Percentiles rank a stretch among this genome's conserved stretches.
phyloP scores from a whole-genome alignment of 495 filamentous ascomycete genomes.

The Penicillium turbatum region DNA sequence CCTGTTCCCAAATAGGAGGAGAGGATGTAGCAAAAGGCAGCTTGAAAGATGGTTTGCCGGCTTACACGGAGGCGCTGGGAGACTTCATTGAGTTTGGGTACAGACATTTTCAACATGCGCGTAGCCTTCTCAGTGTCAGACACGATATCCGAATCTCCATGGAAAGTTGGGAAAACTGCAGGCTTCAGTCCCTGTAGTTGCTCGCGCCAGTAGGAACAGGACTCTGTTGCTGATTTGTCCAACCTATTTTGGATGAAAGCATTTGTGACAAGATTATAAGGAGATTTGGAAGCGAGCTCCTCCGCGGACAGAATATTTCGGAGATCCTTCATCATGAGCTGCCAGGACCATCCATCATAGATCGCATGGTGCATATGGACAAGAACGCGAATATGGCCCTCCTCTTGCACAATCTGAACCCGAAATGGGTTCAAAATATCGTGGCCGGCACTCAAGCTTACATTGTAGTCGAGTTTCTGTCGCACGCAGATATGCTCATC shows the following conservation, averaged over 20 bases:
- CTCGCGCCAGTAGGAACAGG: conserved; percentile 61
- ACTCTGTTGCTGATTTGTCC: conserved; percentile 39
- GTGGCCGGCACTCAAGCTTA: conserved; percentile 23
- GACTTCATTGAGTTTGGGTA: conserved; percentile 27
- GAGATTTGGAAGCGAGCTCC: conserved; percentile 19
- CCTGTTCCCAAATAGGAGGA: conserved; percentile 51
- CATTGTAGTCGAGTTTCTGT: conserved; percentile 25
- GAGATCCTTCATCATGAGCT: conserved; percentile 64
- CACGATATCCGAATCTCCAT: conserved; percentile 11
- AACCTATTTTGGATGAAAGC: conserved; percentile 33
- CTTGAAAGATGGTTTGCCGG: conserved; percentile 62
- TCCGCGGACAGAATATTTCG: conserved; percentile 29
- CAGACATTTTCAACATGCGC: conserved; percentile 24
- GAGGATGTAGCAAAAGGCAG: conserved; percentile 60
- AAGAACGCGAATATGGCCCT: conserved; percentile 31
- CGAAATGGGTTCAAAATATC: conserved; percentile 55
- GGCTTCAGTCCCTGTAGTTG: conserved; percentile 44
- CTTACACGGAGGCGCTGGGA: conserved; percentile 30
- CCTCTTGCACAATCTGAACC: conserved; percentile 42
- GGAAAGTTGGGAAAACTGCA: conserved; percentile 28
- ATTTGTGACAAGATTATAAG: conserved; percentile 25
- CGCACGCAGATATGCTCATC: conserved; percentile 40
- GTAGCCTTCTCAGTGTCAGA: conserved; percentile 26
- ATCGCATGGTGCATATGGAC: conserved; percentile 66
- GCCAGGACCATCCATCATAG: conserved; percentile 83